Evolutionary conservation across 2,329 filamentous ascomycete species (phyloP), one percentile per base, ranked within the genome.

Genomic region (Tolypocladium pustulatum): DNA sequence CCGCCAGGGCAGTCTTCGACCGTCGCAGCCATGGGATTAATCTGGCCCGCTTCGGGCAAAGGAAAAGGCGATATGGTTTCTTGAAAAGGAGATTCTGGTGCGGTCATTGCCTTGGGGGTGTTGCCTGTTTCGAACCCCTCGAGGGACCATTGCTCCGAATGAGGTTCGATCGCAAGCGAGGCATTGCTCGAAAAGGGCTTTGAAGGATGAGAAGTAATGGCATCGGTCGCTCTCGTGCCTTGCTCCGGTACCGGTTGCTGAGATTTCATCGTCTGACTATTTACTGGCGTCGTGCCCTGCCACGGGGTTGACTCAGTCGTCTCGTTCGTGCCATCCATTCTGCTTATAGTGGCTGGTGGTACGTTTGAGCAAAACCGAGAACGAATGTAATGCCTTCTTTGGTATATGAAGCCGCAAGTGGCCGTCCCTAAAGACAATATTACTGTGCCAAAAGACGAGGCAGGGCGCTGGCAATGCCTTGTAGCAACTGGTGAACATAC

Each of bases 1-100:
- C 61, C 60, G 15, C 61, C 57, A 27, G 51, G 56, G 40, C 43
- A 59, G 25, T 63, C 60, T 41, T 61, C 61, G 36, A 63, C 61
- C 15, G 36, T 55, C 32, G 59, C 57, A 25, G 54, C 54, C 20
- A 58, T 40, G 55, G 30, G n/a, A 6, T 13, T 43, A 25, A 46
- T 55, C 34, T 22, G 22, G 22, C 40, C 37, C n/a, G 46, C 25
- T 36, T 53, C 57, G 20, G 58, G 57, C 20, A 46, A 59, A 10
- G 56, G 54, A 25, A 34, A 54, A 34, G 54, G 57, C 25, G 59
- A 59, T 27, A 51, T 43, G 32, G 49, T 56, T 13, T 57, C 51
- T 37, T 30, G 37, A n/a, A 9, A 57, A 57, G 27, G 27, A 17
- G 27, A 51, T 17, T n/a, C 27, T 17, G 27, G 46, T 12, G 8